These are phyloP conservation scores for Plasmodiophora brassicae DNA, from an alignment of 208 protist genomes.

Conservation along the genomic window DNA sequence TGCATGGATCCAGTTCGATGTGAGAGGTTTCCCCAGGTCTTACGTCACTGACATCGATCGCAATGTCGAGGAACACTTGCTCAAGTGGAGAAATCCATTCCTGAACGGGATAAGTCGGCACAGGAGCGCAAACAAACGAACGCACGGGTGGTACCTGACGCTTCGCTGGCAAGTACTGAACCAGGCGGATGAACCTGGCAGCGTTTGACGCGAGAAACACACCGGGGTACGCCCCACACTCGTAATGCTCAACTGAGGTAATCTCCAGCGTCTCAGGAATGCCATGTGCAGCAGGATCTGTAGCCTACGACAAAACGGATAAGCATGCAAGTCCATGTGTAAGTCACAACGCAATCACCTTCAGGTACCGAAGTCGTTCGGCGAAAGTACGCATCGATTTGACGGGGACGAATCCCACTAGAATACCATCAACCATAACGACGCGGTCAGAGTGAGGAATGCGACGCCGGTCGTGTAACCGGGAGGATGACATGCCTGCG, in stretches of 20 bases:
- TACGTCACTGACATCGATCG: slow-evolving; percentile 73
- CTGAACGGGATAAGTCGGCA: slow-evolving; percentile 12
- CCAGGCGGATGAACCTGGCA: not conserved
- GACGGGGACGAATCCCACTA: not conserved
- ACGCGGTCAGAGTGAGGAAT: not conserved
- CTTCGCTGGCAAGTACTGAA: not conserved
- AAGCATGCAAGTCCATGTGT: not conserved
- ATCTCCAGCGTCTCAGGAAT: slow-evolving; percentile 17
- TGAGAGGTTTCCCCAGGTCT: slow-evolving; percentile 77
- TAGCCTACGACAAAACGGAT: not conserved
- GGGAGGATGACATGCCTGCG: not conserved
- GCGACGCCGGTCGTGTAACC: not conserved
- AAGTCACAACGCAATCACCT: not conserved
- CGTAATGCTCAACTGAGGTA: not conserved
- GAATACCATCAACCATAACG: not conserved
- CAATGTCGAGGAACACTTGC: slow-evolving; percentile 90
- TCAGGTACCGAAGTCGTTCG: not conserved
- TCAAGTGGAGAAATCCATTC: slow-evolving; percentile 45
- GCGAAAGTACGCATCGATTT: not conserved
- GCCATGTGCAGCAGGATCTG: not conserved
- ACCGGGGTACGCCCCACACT: not conserved
- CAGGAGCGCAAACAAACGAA: not conserved
- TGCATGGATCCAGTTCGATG: slow-evolving; percentile 84
- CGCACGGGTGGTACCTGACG: not conserved
- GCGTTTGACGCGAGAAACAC: not conserved